These are phyloP conservation scores for Globisporangium apiculatum DNA, from an alignment of 352 stramenopile species.

Conservation along the genomic window DNA sequence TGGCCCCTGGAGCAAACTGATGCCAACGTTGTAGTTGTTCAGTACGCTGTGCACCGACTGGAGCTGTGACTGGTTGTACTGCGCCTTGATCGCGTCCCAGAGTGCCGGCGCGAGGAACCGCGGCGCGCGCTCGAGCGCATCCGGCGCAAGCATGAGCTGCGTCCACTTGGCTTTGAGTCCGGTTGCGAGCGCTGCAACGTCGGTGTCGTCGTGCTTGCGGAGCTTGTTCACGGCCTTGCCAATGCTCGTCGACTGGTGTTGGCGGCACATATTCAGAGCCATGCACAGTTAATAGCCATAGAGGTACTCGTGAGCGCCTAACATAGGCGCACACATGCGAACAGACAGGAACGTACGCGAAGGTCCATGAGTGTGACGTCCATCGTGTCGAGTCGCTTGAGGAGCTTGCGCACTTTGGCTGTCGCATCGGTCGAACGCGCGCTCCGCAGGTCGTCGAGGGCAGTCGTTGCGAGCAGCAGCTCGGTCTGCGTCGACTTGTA, in stretches of 20 bases:
- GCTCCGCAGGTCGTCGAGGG: slow-evolving; percentile 51
- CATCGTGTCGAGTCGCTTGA: slow-evolving; percentile 66
- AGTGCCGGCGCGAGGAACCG: slow-evolving; percentile 53
- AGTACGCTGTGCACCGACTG: slow-evolving; percentile 83
- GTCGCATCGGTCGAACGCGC: slow-evolving; percentile 16
- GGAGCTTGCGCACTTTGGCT: slow-evolving; percentile 46
- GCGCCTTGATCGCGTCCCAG: slow-evolving; percentile 65
- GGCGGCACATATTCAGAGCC: neutral
- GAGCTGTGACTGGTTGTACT: slow-evolving; percentile 85
- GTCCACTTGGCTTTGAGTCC: slow-evolving; percentile 79
- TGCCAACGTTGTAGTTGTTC: slow-evolving; percentile 80
- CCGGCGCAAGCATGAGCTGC: slow-evolving; percentile 58
- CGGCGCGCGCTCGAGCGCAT: slow-evolving; percentile 44
- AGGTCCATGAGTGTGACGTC: slow-evolving; percentile 74
- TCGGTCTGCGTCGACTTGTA: slow-evolving; percentile 80
- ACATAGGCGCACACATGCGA: too few relatives aligned
- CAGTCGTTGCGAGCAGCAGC: slow-evolving; percentile 53
- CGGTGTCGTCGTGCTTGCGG: slow-evolving; percentile 60
- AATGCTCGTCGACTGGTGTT: slow-evolving; percentile 65
- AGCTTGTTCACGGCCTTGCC: slow-evolving; percentile 83
- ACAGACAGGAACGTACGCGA: slow-evolving; percentile 28
- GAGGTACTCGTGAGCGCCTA: too few relatives aligned
- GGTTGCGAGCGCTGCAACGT: slow-evolving; percentile 35
- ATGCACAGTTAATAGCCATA: neutral
- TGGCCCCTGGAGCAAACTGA: slow-evolving; percentile 92